A percentile compares a stretch with the other conserved stretches of the same genome.
Evolutionary conservation across 1,284 basidiomycete genomes (phyloP).

Genomic region (Thecaphora frezii): DNA sequence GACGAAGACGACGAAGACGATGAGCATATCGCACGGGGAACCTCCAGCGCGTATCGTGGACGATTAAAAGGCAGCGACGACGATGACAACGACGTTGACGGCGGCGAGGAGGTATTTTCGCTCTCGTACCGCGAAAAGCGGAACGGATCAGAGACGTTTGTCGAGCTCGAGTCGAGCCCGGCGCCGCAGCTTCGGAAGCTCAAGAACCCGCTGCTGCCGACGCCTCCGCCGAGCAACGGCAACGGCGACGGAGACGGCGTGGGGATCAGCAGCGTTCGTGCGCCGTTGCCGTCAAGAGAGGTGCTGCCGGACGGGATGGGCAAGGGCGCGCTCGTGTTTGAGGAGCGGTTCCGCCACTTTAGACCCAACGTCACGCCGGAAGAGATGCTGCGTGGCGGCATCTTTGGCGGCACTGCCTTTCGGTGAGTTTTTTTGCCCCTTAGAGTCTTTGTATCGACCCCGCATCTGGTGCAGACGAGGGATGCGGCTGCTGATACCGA

Average conservation of each 20-base stretch:
- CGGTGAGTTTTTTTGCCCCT: slow-evolving; percentile 32
- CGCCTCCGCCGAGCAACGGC: slow-evolving; percentile 6
- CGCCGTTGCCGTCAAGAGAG: slow-evolving; percentile 21
- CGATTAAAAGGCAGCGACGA: slow-evolving; percentile 2
- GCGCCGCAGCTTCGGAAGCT: slow-evolving; percentile 19
- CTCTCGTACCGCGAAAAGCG: neutral
- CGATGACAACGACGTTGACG: slow-evolving; percentile 15
- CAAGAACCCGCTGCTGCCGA: slow-evolving; percentile 27
- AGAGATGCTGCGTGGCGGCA: slow-evolving; percentile 62
- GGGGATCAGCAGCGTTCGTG: neutral
- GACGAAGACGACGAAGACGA: slow-evolving; percentile 30
- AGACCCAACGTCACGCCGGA: slow-evolving; percentile 62
- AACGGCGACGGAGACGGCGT: neutral
- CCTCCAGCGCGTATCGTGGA: no score
- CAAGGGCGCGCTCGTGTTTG: slow-evolving; percentile 60
- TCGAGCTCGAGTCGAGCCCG: neutral
- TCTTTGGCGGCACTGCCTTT: slow-evolving; percentile 62
- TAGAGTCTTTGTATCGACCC: no score
- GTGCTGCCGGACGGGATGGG: slow-evolving; percentile 11
- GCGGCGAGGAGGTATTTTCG: slow-evolving; percentile 5
- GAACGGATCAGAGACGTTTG: neutral
- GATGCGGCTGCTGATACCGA: neutral
- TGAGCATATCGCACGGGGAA: neutral
- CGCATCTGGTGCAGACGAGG: no score
- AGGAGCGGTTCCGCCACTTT: slow-evolving; percentile 59